Base-by-base conservation (phyloP, 176 grass and related monocot genomes). In the Pontederia paniculata region DNA sequence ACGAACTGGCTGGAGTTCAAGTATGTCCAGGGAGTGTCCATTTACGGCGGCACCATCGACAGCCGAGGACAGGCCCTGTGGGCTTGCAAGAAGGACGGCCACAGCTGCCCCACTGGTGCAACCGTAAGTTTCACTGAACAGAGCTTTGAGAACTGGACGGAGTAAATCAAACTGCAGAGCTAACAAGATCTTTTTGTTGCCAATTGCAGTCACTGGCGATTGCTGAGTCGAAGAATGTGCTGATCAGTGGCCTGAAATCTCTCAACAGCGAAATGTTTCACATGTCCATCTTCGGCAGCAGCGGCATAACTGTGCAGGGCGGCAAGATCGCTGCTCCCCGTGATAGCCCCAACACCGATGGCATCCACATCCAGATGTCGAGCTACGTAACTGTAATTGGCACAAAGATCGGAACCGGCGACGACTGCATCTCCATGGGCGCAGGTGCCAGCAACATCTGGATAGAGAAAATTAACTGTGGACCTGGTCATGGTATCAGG, bases 261-360 rank as follows among this genome's bases (percentile, higher is more conserved):
- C 15, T 68, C 13, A 53, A 87, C 78, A 75, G 78, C 73, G 66
- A 87, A 78, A 62, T 47, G 41, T 59, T 71, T 0, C 78, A 87
- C 70, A 62, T 87, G 44, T 61, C 50, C 17, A 87, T 87, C 69
- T 87, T 20, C 64, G 77, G 52, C 70, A 78, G 43, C 67, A 17
- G 42, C 9, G 49, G 31, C 42, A 74, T 86, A 25, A 75, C 65
- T 48, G 44, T 87, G 12, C 54, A 64, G 47, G 54, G 63, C 52
- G 60, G 54, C 2, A 44, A 12, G 50, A 86, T 86, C 23, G 22
- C 45, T 13, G 83, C 83, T 20, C 77, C 83, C 37, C 68, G 47
- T 2, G 58, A 77, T 25, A 86, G 83, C 73, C 83, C 78, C 21
- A 81, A 86, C 74, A 86, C 83, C 14, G 83, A 86, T 41, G 78